These are phyloP conservation scores for bread wheat (Triticum aestivum) DNA, from an alignment of 176 grass and related monocot genomes.

Conservation along the genomic window IWGSC_CS_RefSeq_v2.1 NC_057797.1:198296090-198296589, in stretches of 20 bases:
- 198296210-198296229: neutral
- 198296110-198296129: neutral
- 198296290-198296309: neutral
- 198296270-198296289: neutral
- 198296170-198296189: neutral
- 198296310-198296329: slow-evolving; percentile 11
- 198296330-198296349: neutral
- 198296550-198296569: slow-evolving; percentile 58
- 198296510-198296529: slow-evolving; percentile 81
- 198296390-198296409: neutral
- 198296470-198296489: slow-evolving; percentile 72
- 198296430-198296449: slow-evolving; percentile 50
- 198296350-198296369: neutral
- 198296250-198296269: slow-evolving; percentile 4
- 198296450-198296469: slow-evolving; percentile 47
- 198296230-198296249: neutral
- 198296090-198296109: too few relatives aligned
- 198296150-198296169: neutral
- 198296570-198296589: slow-evolving; percentile 69
- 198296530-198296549: slow-evolving; percentile 47
- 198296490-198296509: slow-evolving; percentile 75
- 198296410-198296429: slow-evolving; percentile 34
- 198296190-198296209: neutral
- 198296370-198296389: neutral
- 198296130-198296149: neutral